Evolutionary conservation across 352 stramenopile species (phyloP), one percentile per base, ranked within the genome.

Genomic region (Paralagenidium karlingii): DNA sequence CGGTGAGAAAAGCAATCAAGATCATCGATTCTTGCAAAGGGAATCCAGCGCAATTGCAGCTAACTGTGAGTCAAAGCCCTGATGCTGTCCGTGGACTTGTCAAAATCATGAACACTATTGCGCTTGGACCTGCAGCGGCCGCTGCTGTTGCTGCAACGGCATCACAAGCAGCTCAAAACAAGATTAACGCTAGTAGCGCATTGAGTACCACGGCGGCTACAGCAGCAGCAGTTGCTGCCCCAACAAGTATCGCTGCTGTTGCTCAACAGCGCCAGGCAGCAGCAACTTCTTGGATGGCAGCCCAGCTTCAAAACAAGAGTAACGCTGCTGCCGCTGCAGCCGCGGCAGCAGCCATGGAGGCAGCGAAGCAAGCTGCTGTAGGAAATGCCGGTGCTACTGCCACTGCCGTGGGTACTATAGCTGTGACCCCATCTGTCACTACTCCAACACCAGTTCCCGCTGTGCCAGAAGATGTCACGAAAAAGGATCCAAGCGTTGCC

Each of bases 51-150:
- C 70, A 92, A 45, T 60, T 92, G 6, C 78, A 89, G 31, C 54
- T 80, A 37, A 58, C 68, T 20, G 64, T 58, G 20, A 81, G 52
- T 13, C 73, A 88, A 45, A 79, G 73, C 9, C 64, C 75, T 1
- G 75, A 92, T 24, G 63, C 61, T 43, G 73, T 92, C 8, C 77
- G 77, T 7, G 70, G 73, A 12, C 31, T 92, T 33, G 88, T 92
- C 54, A 86, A 87, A 45, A 87, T 89, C 41, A 92, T 92, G 78
- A 92, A 88, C 43, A 89, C 75, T 13, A 82, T 73, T 12, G 15
- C 8, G 8, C 8, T 15, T 11, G 18, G 38, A 38, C 36, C 39
- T 20, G 43, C 49, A 20, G 31, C 39, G 12, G 40, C 42, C 3
- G 40, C 40, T 16, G 30, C 37, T 24, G 32, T 33, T 3, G 43